phyloP scores from a whole-genome alignment of 164 flowering plant genomes.

The Buxus sempervirens region DNA sequence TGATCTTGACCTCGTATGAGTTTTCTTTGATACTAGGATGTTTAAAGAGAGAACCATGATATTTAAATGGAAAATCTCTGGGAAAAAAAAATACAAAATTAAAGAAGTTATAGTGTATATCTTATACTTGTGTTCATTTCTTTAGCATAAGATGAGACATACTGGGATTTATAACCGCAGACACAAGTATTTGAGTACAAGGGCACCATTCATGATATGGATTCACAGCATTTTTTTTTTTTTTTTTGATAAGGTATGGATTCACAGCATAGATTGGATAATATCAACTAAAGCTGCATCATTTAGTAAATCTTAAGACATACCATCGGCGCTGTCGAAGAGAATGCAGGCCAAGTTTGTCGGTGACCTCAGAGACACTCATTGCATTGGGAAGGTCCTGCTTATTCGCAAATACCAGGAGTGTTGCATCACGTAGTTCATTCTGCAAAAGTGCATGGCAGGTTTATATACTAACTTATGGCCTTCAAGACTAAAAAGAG shows the following conservation, averaged over 20 bases:
- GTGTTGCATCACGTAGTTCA: constrained; percentile 35
- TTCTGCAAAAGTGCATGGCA: constrained; percentile 24
- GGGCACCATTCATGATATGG: not conserved
- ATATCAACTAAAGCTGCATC: not conserved
- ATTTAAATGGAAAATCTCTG: too few species aligned
- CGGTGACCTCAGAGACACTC: constrained; percentile 47
- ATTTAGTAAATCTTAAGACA: not conserved
- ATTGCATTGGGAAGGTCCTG: constrained; percentile 55
- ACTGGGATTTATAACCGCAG: not conserved
- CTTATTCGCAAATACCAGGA: constrained; percentile 56
- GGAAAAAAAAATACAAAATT: too few species aligned
- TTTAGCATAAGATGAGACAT: not conserved
- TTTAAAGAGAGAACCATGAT: too few species aligned
- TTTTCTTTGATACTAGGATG: too few species aligned
- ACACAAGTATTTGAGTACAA: not conserved
- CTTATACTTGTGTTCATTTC: too few species aligned
- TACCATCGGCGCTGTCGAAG: constrained; percentile 47
- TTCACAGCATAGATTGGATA: not conserved
- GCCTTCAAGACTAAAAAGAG: too few species aligned
- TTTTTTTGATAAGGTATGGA: too few species aligned
- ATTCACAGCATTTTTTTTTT: too few species aligned
- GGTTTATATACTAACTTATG: not conserved
- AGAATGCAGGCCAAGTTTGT: constrained; percentile 49
- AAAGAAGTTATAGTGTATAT: too few species aligned
- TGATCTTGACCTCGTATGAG: too few species aligned